Evolutionary conservation across 441 rosid species (phyloP), one percentile per base, ranked within the genome.

Genomic region (Croton laevigatus): DNA sequence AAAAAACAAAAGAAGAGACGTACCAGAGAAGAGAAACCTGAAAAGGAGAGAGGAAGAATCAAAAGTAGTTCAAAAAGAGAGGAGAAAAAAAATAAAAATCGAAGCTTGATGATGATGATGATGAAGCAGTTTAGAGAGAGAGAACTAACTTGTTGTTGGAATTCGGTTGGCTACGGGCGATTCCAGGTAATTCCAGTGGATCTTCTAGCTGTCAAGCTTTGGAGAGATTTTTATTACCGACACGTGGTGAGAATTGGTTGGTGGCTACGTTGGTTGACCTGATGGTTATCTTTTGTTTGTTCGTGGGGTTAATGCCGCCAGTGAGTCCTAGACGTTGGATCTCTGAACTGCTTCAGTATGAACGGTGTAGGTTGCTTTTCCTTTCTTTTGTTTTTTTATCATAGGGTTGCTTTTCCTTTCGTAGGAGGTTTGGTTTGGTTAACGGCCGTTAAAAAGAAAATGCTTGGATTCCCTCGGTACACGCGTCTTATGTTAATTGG

Each of bases 81-180:
- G 53, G 55, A 49, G 57, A 55, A 62, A 75, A 62, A 73, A 72
- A 49, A 4, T 52, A 62, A 73, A 72, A 49, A 4, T 52, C 54
- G 66, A 52, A 71, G 75, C 40, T 45, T 27, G 32, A 27, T 27
- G 32, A 27, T 27, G 32, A 27, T 27, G 53, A 44, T 17, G 49
- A 32, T 10, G n/a, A 8, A 6, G 69, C 23, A 72, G 72, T 71
- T 40, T 68, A 72, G 13, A 77, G 55, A 62, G 52, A 68, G 40
- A 70, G 51, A 64, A 76, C 11, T 22, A 60, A 79, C 87, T 73
- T 73, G 6, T 49, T 49, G 85, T 80, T 78, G 81, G 75, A 70
- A 65, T 81, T 60, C 51, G 79, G 87, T 81, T 87, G 94, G 90
- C 60, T 73, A 85, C 91, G 84, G 93, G 90, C 84, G 82, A 70